Base-by-base conservation (phyloP, 345 rosid species). In the Dimocarpus longan region DNA sequence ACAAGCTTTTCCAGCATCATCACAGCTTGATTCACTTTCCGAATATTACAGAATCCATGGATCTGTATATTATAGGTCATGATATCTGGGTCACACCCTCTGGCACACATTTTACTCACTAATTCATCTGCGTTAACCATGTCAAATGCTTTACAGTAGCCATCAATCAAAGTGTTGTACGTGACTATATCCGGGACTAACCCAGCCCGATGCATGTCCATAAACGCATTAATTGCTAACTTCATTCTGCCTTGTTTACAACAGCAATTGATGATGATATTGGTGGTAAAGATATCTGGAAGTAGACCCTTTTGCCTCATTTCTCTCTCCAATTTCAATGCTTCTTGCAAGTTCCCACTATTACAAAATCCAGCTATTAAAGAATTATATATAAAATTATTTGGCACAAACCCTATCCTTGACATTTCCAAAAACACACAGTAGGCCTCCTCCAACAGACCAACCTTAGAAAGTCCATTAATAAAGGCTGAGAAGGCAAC, bases 401-500 rank as follows among this genome's bases (percentile, higher is more conserved):
- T 93, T 56, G 95, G 93, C 57, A 85, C 78, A 82, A 83, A 82
- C 9, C 92, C 93, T 84, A 70, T 86, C 78, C 75, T 76, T 16
- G 65, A 86, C 95, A 93, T 91, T 78, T 90, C 90, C 70, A 80
- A 77, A 81, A 87, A 93, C 48, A 84, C 68, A 37, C 74, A 80
- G 68, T 82, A 85, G 66, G 93, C 95, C 78, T 91, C 92, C 80
- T 85, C 92, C 84, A 93, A 67, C 62, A 86, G 76, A 69, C 93
- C 92, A 16, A 86, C 89, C 76, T 83, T 86, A 5, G 85, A 87
- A 66, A 93, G 92, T 79, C 97, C 97, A 78, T 86, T 82, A 63
- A 91, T 93, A 70, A 84, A 86, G 81, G 92, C 93, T 65, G 95
- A 91, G 80, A 85, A 89, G 79, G 92, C 84, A 83, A 93, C 85